Percentiles rank a stretch among this genome's conserved stretches.
Evolutionary conservation across 179 eudicot genomes (phyloP).

Genomic region (Drosera spatulata): DNA sequence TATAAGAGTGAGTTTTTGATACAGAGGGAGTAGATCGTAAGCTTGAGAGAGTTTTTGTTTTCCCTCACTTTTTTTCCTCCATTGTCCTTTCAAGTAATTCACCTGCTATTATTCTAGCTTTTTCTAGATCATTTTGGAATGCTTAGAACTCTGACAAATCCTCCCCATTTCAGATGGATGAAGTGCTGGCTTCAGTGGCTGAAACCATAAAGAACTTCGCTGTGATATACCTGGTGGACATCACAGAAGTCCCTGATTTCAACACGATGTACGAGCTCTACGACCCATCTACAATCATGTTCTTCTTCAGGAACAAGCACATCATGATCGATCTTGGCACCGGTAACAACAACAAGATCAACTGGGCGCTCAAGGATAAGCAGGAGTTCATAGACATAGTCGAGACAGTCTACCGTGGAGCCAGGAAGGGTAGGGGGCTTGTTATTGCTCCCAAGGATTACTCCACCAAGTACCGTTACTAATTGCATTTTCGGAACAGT

Average conservation of each 20-base stretch:
- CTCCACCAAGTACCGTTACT: constrained; percentile 64
- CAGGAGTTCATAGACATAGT: constrained; percentile 41
- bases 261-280: constrained; percentile 85
- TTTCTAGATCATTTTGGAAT: not conserved
- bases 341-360: constrained; percentile 42
- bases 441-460: constrained; percentile 77
- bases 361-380: constrained; percentile 37
- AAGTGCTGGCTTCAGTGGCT: constrained; percentile 76
- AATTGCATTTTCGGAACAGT: not conserved
- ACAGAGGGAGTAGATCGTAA: too few relatives aligned
- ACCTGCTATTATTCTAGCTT: too few relatives aligned
- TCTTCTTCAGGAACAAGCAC: constrained; percentile 92
- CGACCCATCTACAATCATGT: constrained; percentile 77
- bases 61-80: too few relatives aligned
- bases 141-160: not conserved
- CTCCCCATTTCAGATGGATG: constrained; percentile 55
- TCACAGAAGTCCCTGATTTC: constrained; percentile 90
- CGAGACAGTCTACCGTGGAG: constrained; percentile 39
- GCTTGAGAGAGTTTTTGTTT: too few relatives aligned
- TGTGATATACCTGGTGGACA: constrained; percentile 71
- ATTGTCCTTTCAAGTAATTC: too few relatives aligned
- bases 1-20: too few relatives aligned
- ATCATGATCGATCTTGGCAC: constrained; percentile 74
- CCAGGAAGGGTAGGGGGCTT: constrained; percentile 57
- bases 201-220: constrained; percentile 80